phyloP scores from a whole-genome alignment of 805 yeast genomes.

The Yarrowia yakushimensis region DNA sequence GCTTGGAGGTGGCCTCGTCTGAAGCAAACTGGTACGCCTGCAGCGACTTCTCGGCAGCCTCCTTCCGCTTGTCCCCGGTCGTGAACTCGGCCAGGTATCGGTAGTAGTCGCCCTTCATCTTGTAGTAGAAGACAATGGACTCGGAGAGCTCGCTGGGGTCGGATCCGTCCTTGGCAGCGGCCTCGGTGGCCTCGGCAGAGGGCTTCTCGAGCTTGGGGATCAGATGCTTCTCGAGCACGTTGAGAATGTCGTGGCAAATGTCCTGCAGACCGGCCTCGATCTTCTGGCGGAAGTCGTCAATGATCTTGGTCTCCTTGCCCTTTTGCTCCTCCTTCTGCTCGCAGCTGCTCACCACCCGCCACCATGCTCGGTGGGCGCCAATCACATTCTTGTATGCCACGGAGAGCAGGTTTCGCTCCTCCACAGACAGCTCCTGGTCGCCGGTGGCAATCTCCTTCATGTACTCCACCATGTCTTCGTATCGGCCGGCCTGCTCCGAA shows the following conservation, averaged over 20 bases:
- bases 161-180: not conserved
- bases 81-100: constrained; percentile 99
- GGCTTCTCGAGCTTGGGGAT: constrained; percentile 50
- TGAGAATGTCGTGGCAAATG: constrained; percentile 90
- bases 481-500: constrained; percentile 99
- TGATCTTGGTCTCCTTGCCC: constrained; percentile 87
- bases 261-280: constrained; percentile 91
- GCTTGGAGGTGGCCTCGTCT: constrained; percentile 96
- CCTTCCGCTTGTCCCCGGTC: constrained; percentile 85
- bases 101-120: constrained; percentile 99
- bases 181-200: not conserved
- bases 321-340: constrained; percentile 99
- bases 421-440: constrained; percentile 80
- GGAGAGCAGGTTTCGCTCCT: constrained; percentile 94
- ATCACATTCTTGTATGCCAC: constrained; percentile 98
- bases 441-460: constrained; percentile 89
- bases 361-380: constrained; percentile 99
- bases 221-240: constrained; percentile 82
- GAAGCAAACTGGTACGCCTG: constrained; percentile 96
- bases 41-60: constrained; percentile 89
- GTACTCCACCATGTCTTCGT: constrained; percentile 99
- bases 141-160: constrained; percentile 84
- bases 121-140: constrained; percentile 96
- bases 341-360: constrained; percentile 98
- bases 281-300: constrained; percentile 93